Evolutionary conservation across 1,284 basidiomycete species (phyloP), one percentile per base, ranked within the genome.

Genomic region (Fomitopsis betulina): DNA sequence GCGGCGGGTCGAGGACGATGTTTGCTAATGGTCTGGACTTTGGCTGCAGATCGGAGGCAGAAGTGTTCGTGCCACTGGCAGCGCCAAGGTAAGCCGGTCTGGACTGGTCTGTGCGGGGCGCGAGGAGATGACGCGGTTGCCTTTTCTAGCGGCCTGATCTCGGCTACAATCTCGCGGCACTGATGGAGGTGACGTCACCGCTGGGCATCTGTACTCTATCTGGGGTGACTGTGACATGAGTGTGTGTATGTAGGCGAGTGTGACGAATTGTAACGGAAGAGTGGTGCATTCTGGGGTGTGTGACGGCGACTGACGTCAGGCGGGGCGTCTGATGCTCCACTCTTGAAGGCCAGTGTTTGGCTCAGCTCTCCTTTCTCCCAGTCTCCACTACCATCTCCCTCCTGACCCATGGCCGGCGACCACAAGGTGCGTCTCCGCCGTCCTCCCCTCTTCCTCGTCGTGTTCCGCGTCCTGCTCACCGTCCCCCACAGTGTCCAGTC

Each of bases 11-110:
- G 19, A 33, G 33, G 52, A 25, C 52, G 19, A 12, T 7, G 25
- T 27, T 37, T 53, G 30, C 49, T 51, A 27, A 51, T 8, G 47
- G 49, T 35, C 45, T 39, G 37, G 47, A 35, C 49, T 30, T 17
- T 43, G 37, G 21, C 27, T 37, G 27, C 53, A 89, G 87, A 66
- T 78, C 83, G 2, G 76, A 81, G n/a, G 90, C 89, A 47, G 91
- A 93, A 68, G 91, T 94, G 23, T 94, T 94, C 73, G 79, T 84
- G 63, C 91, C 92, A 43, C 76, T 91, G 51, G 78, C 87, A n/a
- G 87, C 89, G 33, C 91, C 92, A 35, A 90, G 87, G 86, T 88
- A 57, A 25, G 60, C 62, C 27, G 68, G 73, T 43, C 50, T 42
- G 56, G 47, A 56, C 52, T 55, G 58, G 45, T 53, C 50, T 23